Evolutionary conservation across 805 yeast genomes (phyloP), one percentile per base, ranked within the genome.

Genomic region (Scheffersomyces amazonensis): DNA sequence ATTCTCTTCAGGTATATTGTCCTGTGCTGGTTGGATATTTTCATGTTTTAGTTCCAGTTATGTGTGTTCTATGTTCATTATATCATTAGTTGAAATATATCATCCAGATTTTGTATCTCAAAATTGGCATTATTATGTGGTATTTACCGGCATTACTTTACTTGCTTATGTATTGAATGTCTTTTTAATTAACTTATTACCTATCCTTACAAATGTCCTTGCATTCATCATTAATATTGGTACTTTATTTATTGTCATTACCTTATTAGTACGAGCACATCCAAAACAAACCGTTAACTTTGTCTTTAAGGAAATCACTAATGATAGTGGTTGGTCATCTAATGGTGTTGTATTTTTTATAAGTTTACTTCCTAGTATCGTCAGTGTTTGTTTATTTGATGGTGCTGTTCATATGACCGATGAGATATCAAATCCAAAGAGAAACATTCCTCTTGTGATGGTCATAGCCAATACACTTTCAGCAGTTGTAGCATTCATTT

Each of bases 331-430:
- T 4, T 58, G 61, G 60, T 35, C 34, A 13, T 50, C 58, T 1
- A 44, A 48, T 28, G 59, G 60, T 2, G 41, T 58, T 5, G 53
- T 52, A 8, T 56, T 57, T 33, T 45, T 58, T 35, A 32, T 60
- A 8, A 57, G 60, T 10, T 38, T 60, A 24, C 48, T 54, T 31
- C 62, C 54, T 22, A 46, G 54, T 31, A 52, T 54, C 42, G 60
- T 53, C 25, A 45, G 55, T 22, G 54, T 63, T 31, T 50, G 63
- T 4, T 55, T 64, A 35, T 61, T 56, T 37, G 69, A 63, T 43
- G 57, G 62, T 5, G 58, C 59, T 2, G 53, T 62, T 7, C 68
- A 61, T 40, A 52, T 59, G 48, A 62, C 66, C 2, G 65, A 61
- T 39, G 66, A 62, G 44, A 54, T 62, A 13, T 52, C 52, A 16